Conservation (phyloP, 768 basidiomycete genomes). For the Pleurotus giganteus region DNA sequence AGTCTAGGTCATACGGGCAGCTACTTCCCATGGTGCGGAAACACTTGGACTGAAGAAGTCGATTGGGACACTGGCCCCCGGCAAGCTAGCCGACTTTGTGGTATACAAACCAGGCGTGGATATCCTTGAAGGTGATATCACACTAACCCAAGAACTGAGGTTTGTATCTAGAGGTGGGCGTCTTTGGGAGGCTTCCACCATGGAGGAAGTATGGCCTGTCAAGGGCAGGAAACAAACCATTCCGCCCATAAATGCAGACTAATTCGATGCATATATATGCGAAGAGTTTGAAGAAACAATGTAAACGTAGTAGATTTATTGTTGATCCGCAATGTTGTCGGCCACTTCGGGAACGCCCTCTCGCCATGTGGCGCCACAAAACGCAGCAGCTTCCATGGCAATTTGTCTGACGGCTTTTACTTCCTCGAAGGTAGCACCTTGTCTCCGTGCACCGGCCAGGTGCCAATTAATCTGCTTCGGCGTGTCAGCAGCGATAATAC, state of each 20-base stretch:
- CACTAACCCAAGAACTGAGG: conserved; percentile 45
- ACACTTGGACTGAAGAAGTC: conserved; percentile 63
- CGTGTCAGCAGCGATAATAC: conserved; percentile 59
- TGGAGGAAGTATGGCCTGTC: conserved; percentile 74
- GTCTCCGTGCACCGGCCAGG: conserved; percentile 50
- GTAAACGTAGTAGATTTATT: conserved; percentile 80
- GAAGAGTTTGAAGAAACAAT: conserved; percentile 50
- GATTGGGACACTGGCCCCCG: conserved; percentile 58
- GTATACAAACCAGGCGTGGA: conserved; percentile 63
- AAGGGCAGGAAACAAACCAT: conserved; percentile 51
- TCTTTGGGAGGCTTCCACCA: conserved; percentile 63
- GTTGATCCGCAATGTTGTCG: conserved; percentile 25
- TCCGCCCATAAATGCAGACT: conserved; percentile 60
- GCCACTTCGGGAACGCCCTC: conserved; percentile 47
- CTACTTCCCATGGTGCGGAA: conserved; percentile 62
- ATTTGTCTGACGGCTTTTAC: conserved; percentile 53
- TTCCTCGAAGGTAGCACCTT: conserved; percentile 53
- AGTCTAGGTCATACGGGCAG: conserved; percentile 60
- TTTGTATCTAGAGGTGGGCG: conserved; percentile 68
- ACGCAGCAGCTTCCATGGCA: conserved; percentile 46
- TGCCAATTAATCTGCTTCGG: conserved; percentile 70
- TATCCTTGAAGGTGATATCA: conserved; percentile 52
- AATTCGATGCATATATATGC: conserved; percentile 12
- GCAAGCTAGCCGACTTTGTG: conserved; percentile 72
- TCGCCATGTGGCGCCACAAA: conserved; percentile 52